Evolutionary conservation across 2,329 filamentous ascomycete species (phyloP).

Genomic region (Epichloe amarillans): DNA sequence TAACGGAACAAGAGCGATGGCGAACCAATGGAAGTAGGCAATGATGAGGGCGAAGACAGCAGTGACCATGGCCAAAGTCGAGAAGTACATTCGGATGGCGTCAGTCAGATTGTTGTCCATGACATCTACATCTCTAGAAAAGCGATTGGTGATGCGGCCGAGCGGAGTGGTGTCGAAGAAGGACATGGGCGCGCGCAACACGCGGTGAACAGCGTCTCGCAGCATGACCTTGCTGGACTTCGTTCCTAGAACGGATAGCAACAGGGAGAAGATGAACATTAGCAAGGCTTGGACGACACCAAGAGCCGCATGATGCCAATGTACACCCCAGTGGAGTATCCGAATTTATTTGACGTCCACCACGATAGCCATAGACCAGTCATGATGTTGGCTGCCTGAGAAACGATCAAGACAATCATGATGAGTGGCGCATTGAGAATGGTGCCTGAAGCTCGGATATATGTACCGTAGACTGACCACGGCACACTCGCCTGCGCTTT

Average conservation of each 20-base stretch:
- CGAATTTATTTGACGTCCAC: slow-evolving; percentile 75
- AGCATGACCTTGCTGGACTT: slow-evolving; percentile 72
- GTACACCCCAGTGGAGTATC: slow-evolving; percentile 53
- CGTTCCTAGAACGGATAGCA: slow-evolving; percentile 68
- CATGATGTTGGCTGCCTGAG: slow-evolving; percentile 73
- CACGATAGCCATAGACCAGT: slow-evolving; percentile 89
- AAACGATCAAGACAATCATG: slow-evolving; percentile 48
- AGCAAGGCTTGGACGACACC: slow-evolving; percentile 58
- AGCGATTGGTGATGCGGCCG: slow-evolving; percentile 90
- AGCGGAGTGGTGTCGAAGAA: slow-evolving; percentile 97
- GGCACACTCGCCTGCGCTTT: slow-evolving; percentile 63
- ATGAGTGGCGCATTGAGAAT: slow-evolving; percentile 55
- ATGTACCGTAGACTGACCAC: slow-evolving; percentile 67
- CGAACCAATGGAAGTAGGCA: slow-evolving; percentile 87
- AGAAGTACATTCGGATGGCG: slow-evolving; percentile 81
- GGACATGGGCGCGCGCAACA: slow-evolving; percentile 62
- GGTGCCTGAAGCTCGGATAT: slow-evolving; percentile 62
- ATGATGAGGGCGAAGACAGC: slow-evolving; percentile 85
- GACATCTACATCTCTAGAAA: slow-evolving; percentile 87
- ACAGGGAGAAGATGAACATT: slow-evolving; percentile 72
- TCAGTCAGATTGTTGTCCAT: slow-evolving; percentile 92
- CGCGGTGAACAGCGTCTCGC: slow-evolving; percentile 62
- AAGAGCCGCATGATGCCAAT: slow-evolving; percentile 58
- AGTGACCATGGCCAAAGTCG: slow-evolving; percentile 70
- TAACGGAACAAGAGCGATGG: slow-evolving; percentile 47